Evolutionary conservation across 1,284 basidiomycete genomes (phyloP).

Genomic region (Veloporphyrellus conicus): DNA sequence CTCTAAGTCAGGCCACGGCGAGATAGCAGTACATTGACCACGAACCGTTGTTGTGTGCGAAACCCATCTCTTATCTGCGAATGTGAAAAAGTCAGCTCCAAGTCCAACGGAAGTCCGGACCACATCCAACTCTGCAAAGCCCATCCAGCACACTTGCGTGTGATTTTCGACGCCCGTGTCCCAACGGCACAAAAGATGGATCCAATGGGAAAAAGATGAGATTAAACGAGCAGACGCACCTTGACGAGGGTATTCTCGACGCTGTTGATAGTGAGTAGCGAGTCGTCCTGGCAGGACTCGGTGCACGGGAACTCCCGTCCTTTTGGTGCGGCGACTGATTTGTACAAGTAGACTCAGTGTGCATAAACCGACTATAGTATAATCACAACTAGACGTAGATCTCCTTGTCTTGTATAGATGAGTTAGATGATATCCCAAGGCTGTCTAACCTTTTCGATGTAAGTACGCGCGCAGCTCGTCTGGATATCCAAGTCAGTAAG

Average conservation of each 20-base stretch:
- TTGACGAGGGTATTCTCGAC: slow-evolving; percentile 33
- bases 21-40: slow-evolving; percentile 11
- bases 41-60: slow-evolving; percentile 76
- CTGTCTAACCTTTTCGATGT: no score
- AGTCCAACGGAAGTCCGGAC: slow-evolving; percentile 7
- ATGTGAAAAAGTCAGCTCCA: slow-evolving; percentile 15
- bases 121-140: slow-evolving; percentile 31
- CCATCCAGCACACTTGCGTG: slow-evolving; percentile 22
- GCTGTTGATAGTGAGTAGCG: slow-evolving; percentile 23
- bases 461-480: no score
- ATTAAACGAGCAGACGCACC: slow-evolving; percentile 23
- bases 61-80: slow-evolving; percentile 61
- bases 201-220: slow-evolving; percentile 9
- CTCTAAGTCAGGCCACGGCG: slow-evolving; percentile 11
- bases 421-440: no score
- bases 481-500: no score
- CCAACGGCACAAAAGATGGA: background rate
- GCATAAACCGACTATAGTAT: no score
- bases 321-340: slow-evolving; percentile 23
- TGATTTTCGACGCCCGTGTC: background rate
- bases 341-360: background rate
- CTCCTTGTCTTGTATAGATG: no score
- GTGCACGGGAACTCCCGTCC: slow-evolving; percentile 24
- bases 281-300: background rate
- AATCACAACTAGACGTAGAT: no score